These are phyloP conservation scores for Cadophora malorum DNA, from an alignment of 2,329 filamentous ascomycete genomes.

Conservation along the genomic window DNA sequence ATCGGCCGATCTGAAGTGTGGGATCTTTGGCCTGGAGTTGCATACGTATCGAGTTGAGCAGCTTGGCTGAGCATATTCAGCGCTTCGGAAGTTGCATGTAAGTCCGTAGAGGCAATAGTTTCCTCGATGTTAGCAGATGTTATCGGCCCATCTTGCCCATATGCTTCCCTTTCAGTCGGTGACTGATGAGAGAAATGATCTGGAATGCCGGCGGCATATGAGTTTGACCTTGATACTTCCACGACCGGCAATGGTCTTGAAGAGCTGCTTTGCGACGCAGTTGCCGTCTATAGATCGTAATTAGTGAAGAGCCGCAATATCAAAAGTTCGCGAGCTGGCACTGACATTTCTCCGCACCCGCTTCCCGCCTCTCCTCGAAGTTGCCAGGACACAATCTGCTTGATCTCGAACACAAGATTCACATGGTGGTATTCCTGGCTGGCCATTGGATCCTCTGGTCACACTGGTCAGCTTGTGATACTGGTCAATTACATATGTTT, in stretches of 20 bases:
- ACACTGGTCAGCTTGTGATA: constrained; percentile 25
- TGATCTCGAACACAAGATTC: constrained; percentile 49
- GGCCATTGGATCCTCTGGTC: constrained; percentile 41
- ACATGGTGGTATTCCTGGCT: constrained; percentile 46
- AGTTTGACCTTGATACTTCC: constrained; percentile 14
- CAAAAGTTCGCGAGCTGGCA: constrained; percentile 3
- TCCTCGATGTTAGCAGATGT: constrained; percentile 46
- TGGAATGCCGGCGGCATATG: constrained; percentile 33
- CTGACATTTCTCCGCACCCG: constrained; percentile 41
- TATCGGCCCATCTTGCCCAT: constrained; percentile 28
- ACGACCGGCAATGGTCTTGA: constrained; percentile 13
- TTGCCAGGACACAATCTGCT: constrained; percentile 50
- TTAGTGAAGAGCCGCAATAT: constrained; percentile 13
- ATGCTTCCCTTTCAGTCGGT: constrained; percentile 20
- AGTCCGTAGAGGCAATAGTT: constrained; percentile 50
- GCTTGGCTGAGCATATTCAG: constrained; percentile 51
- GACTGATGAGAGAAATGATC: constrained; percentile 25
- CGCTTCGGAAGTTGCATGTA: constrained; percentile 52
- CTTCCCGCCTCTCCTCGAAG: constrained; percentile 49
- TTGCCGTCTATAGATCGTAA: not conserved
- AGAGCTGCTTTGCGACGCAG: not conserved
- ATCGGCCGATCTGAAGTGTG: constrained; percentile 24
- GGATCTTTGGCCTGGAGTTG: constrained; percentile 30
- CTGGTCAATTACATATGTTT: not conserved
- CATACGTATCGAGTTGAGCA: constrained; percentile 47